These are phyloP conservation scores for Whalleya microplaca DNA, from an alignment of 2,329 filamentous ascomycete genomes.

Conservation along the genomic window DNA sequence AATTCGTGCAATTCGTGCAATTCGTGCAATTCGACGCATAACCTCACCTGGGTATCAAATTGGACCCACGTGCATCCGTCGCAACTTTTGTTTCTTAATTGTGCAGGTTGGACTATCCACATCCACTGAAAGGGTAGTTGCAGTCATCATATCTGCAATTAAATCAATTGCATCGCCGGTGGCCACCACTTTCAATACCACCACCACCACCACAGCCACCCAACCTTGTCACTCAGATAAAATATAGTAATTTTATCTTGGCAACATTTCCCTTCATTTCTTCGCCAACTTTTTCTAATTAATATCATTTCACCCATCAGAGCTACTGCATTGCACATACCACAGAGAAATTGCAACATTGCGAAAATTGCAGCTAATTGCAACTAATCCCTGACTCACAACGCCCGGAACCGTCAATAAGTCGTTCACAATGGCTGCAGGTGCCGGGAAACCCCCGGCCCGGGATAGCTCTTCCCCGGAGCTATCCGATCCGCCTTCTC, in stretches of 20 bases:
- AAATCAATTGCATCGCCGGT: neutral
- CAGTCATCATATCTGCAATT: neutral
- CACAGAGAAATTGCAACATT: neutral
- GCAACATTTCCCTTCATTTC: neutral
- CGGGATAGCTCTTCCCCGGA: constrained; percentile 40
- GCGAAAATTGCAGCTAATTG: too few species aligned
- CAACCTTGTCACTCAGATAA: neutral
- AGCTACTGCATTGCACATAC: neutral
- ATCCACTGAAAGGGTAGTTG: neutral
- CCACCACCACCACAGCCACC: neutral
- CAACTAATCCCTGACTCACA: neutral
- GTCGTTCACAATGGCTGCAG: constrained; percentile 26
- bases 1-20: too few species aligned
- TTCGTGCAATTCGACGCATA: too few species aligned
- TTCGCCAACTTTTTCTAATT: neutral
- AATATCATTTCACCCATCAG: neutral
- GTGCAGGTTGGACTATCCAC: neutral
- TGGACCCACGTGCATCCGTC: neutral
- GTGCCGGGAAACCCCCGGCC: constrained; percentile 28
- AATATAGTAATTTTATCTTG: neutral
- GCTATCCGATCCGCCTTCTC: constrained; percentile 39
- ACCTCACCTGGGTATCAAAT: neutral
- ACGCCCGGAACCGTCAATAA: neutral
- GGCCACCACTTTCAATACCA: neutral
- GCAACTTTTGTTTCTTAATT: neutral